phyloP scores from a whole-genome alignment of 2,329 filamentous ascomycete genomes.

The Chaetomiaceae sp. region DNA sequence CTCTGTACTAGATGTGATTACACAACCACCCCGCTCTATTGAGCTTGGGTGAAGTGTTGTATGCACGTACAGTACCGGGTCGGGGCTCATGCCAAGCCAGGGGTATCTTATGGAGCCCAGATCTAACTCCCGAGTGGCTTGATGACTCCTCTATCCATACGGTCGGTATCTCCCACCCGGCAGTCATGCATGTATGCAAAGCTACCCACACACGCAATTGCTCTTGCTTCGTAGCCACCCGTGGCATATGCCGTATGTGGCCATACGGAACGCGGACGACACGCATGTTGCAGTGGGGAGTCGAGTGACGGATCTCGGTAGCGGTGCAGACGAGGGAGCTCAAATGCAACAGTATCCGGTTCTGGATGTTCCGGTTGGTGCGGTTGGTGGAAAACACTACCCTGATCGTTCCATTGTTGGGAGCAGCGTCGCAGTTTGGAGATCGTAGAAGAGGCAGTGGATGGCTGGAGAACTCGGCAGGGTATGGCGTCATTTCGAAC shows the following conservation, averaged over 20 bases:
- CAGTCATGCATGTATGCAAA: background rate
- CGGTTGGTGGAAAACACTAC: background rate
- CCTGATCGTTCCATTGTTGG: background rate
- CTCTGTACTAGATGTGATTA: no score
- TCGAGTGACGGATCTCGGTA: background rate
- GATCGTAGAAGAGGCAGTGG: background rate
- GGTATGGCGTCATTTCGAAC: constrained; percentile 9
- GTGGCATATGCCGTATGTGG: no score
- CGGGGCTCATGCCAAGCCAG: no score
- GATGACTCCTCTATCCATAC: background rate
- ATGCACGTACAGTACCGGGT: no score
- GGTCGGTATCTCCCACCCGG: background rate
- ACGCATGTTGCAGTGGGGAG: background rate
- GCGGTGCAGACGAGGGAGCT: background rate
- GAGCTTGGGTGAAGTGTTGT: no score
- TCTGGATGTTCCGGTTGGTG: background rate
- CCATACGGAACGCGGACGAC: background rate
- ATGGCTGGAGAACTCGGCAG: background rate
- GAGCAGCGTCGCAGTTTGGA: background rate
- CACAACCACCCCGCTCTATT: no score
- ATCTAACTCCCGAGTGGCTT: constrained; percentile 1
- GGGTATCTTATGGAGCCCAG: background rate
- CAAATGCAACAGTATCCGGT: background rate
- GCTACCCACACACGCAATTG: no score
- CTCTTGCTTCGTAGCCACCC: no score